Conservation (phyloP, 2,329 filamentous ascomycete species). For the Aureobasidium sp. region DNA sequence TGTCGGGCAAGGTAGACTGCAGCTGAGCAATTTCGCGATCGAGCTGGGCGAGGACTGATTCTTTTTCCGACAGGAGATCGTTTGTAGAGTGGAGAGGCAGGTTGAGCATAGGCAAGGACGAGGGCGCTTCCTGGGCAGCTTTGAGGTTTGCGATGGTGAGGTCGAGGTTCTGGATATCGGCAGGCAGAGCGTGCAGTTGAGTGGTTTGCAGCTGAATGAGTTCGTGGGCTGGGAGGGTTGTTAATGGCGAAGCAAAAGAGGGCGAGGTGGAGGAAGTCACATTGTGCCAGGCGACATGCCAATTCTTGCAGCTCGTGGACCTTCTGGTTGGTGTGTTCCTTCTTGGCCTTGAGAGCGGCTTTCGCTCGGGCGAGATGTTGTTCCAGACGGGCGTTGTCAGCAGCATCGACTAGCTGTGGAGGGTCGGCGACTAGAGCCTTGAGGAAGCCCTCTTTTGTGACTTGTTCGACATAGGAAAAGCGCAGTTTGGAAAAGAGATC, state of each 20-base stretch:
- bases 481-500: constrained; percentile 93
- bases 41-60: constrained; percentile 33
- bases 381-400: constrained; percentile 74
- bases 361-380: constrained; percentile 62
- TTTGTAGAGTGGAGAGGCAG: constrained; percentile 37
- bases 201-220: constrained; percentile 44
- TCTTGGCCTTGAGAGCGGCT: constrained; percentile 66
- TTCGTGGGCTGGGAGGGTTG: constrained; percentile 39
- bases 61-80: constrained; percentile 30
- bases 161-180: constrained; percentile 44
- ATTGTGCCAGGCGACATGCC: background rate
- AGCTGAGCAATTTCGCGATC: constrained; percentile 40
- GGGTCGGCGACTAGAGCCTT: constrained; percentile 86
- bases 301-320: constrained; percentile 6
- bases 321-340: constrained; percentile 51
- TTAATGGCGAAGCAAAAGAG: background rate
- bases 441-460: constrained; percentile 97
- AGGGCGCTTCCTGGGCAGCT: constrained; percentile 26
- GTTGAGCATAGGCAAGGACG: constrained; percentile 32
- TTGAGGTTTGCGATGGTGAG: constrained; percentile 40
- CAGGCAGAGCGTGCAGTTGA: constrained; percentile 43
- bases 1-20: constrained; percentile 54
- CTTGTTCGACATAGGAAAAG: constrained; percentile 96
- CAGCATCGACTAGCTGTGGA: constrained; percentile 70
- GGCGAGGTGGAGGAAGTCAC: background rate